Base-by-base conservation (phyloP, 352 stramenopile genomes). In the Phytophthora lateralis region DNA sequence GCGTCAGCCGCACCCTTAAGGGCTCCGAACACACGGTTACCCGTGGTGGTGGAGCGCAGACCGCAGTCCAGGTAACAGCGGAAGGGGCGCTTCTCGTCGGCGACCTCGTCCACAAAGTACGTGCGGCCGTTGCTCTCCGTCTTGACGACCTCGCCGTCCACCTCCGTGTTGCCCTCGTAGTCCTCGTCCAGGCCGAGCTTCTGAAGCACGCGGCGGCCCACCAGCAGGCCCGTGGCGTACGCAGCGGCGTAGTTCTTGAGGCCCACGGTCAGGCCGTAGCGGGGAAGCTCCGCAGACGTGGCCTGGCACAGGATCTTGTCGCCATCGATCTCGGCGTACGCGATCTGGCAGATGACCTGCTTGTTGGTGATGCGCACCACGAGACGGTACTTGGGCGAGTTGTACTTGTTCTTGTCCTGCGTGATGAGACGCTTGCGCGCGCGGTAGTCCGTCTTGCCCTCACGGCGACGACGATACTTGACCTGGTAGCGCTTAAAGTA, bases 351-450 rank as follows among this genome's bases (percentile, higher is more conserved):
- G 80, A 99, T 98, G 12, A 99, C 92, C 71, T 98, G 80, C 59
- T 84, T 95, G 90, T 98, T 98, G 57, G 96, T 98, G 76, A 98
- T 96, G 68, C 94, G 91, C 54, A 98, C 95, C 8, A 98, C 93
- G 27, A 98, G 87, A 55, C 95, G 87, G 82, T 98, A 98, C 89
- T 99, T 99, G 58, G 96, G 97, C 64, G 92, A 97, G 85, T 99
- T 98, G 96, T 99, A 99, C 91, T 99, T 99, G 96, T 99, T 99
- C 96, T 99, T 99, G 77, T 98, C 97, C 77, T 99, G 96, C 59
- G 91, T 97, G 69, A 99, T 98, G 1, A 99, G 80, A 71, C 96
- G 91, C 87, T 99, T 99, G 71, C 98, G 97, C 52, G 98, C 96
- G 75, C 97, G 97, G 93, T 99, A 99, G 85, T 99, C 98, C 62